Evolutionary conservation across 2,329 filamentous ascomycete species (phyloP).

Genomic region (Akanthomyces uredinophilus): DNA sequence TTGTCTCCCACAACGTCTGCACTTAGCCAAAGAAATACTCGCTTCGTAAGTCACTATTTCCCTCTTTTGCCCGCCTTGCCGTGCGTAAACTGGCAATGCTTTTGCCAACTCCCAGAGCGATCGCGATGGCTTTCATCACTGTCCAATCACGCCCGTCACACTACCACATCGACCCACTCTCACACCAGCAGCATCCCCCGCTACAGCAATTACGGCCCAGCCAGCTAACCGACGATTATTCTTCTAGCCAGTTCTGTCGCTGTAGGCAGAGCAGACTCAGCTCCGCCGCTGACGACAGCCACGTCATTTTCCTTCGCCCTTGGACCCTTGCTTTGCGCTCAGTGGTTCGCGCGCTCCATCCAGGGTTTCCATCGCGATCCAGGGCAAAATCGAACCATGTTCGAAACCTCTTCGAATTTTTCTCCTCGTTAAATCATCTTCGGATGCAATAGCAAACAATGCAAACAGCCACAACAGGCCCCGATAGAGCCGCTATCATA

Average conservation of each 20-base stretch:
- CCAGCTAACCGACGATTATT: neutral
- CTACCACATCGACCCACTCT: neutral
- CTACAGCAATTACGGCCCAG: neutral
- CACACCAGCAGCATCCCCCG: neutral
- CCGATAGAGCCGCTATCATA: neutral
- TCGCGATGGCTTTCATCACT: constrained; percentile 4
- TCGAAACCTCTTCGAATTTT: neutral
- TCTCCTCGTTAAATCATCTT: neutral
- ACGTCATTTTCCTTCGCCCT: neutral
- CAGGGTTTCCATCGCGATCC: constrained; percentile 1
- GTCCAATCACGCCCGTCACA: neutral
- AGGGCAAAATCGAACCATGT: constrained; percentile 7
- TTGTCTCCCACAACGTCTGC: neutral
- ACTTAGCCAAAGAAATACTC: neutral
- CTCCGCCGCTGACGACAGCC: constrained; percentile 9
- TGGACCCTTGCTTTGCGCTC: neutral
- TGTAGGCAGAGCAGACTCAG: neutral
- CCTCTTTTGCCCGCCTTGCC: neutral
- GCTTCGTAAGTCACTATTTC: neutral
- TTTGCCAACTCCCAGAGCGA: neutral
- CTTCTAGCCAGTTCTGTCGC: neutral
- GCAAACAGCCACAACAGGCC: neutral
- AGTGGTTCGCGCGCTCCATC: neutral
- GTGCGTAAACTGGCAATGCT: neutral
- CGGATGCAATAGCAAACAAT: constrained; percentile 5